phyloP scores from a whole-genome alignment of 768 basidiomycete genomes.

The Leccinum sublutescens region DNA sequence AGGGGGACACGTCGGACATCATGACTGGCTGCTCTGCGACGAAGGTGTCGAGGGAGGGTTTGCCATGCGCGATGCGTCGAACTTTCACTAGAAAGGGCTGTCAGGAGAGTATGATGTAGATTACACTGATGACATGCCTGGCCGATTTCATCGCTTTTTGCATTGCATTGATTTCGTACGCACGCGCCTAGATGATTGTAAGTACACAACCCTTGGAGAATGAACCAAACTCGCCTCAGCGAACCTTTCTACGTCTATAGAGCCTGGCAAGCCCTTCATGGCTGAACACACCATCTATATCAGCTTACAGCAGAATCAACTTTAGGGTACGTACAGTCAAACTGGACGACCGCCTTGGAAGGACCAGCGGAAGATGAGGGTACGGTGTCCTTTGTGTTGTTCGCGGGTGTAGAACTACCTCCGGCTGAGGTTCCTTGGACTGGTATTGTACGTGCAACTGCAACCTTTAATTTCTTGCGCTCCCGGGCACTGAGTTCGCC shows the following conservation, averaged over 20 bases:
- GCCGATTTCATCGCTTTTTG: constrained; percentile 81
- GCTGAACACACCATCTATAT: constrained; percentile 36
- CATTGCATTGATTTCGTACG: constrained; percentile 91
- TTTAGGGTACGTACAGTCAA: constrained; percentile 39
- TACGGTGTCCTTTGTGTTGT: constrained; percentile 27
- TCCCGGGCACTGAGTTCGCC: constrained; percentile 41
- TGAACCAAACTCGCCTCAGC: constrained; percentile 56
- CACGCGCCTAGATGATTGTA: constrained; percentile 57
- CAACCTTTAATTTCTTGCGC: constrained; percentile 69
- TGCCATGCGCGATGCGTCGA: constrained; percentile 89
- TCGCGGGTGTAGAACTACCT: constrained; percentile 6
- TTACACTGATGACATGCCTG: constrained; percentile 40
- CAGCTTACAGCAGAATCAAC: background rate
- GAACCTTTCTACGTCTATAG: constrained; percentile 87
- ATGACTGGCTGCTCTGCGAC: constrained; percentile 92
- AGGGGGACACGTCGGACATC: constrained; percentile 87
- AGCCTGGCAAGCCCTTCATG: constrained; percentile 59
- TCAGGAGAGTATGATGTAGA: background rate
- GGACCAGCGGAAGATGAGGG: constrained; percentile 33
- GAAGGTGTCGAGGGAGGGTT: constrained; percentile 85
- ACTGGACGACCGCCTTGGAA: constrained; percentile 37
- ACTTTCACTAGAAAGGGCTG: constrained; percentile 44
- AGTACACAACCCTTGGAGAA: background rate
- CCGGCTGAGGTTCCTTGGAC: constrained; percentile 43
- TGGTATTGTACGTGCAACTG: constrained; percentile 62